These are phyloP conservation scores for Venturia oleaginea DNA, from an alignment of 2,329 filamentous ascomycete species.

Conservation along the genomic window DNA sequence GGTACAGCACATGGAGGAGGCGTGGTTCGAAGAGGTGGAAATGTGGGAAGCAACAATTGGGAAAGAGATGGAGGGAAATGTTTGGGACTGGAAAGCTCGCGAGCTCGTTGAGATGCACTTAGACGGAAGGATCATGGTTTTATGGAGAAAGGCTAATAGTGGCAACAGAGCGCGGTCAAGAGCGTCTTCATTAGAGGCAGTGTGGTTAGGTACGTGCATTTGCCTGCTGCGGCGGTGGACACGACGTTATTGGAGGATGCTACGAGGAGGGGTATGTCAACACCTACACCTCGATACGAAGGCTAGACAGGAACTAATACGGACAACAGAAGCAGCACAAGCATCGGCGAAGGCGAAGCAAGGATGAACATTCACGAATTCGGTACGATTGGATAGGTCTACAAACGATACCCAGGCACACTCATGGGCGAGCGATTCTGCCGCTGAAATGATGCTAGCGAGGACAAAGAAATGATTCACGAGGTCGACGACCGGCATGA, in stretches of 20 bases:
- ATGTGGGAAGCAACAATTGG: background rate
- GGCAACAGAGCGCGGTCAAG: constrained; percentile 63
- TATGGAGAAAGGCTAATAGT: background rate
- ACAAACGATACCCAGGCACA: background rate
- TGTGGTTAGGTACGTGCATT: constrained; percentile 85
- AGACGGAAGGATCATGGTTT: background rate
- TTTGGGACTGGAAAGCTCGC: background rate
- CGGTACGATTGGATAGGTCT: background rate
- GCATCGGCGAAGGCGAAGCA: constrained; percentile 27
- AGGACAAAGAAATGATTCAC: background rate
- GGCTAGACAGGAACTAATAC: background rate
- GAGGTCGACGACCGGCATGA: background rate
- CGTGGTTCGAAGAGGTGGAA: background rate
- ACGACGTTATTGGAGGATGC: constrained; percentile 83
- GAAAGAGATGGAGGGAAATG: background rate
- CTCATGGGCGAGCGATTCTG: background rate
- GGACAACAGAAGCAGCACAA: constrained; percentile 22
- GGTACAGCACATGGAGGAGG: background rate
- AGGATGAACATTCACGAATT: constrained; percentile 7
- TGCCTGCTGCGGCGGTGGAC: constrained; percentile 75
- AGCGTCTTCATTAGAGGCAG: constrained; percentile 94
- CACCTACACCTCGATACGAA: background rate
- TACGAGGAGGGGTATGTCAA: constrained; percentile 63
- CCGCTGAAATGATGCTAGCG: background rate
- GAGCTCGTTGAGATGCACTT: background rate